phyloP scores from a whole-genome alignment of 768 basidiomycete species.

The Suillus sp. region DNA sequence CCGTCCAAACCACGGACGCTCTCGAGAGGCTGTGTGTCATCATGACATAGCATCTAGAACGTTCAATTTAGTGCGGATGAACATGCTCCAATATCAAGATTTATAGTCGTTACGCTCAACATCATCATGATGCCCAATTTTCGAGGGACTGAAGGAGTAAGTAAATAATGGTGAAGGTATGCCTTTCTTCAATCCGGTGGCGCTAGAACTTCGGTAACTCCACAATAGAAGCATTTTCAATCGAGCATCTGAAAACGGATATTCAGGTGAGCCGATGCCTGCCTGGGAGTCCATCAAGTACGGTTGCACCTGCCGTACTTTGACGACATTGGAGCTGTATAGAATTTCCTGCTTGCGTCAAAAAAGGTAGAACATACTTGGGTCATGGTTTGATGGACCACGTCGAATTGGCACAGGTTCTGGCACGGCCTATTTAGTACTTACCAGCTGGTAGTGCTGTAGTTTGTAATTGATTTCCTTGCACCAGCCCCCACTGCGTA shows the following conservation, averaged over 20 bases:
- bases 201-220: not conserved
- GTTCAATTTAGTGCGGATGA: not conserved
- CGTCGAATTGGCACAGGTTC: not conserved
- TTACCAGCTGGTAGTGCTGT: not conserved
- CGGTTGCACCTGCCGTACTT: not conserved
- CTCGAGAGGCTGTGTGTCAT: not conserved
- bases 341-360: not conserved
- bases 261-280: not conserved
- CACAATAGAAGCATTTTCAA: not conserved
- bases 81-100: slow-evolving; percentile 16
- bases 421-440: not conserved
- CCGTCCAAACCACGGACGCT: slow-evolving; percentile 15
- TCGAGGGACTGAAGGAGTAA: slow-evolving; percentile 23
- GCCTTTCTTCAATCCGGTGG: not conserved
- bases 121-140: slow-evolving; percentile 26
- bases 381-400: too few species aligned
- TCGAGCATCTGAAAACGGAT: not conserved
- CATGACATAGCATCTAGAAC: slow-evolving; percentile 45
- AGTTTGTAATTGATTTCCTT: not conserved
- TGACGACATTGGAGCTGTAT: not conserved
- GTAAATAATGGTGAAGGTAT: not conserved
- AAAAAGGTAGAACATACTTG: too few species aligned
- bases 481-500: not conserved
- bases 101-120: slow-evolving; percentile 22
- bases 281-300: not conserved